Base-by-base conservation (phyloP, 257 asterid genomes). In the Rehmannia glutinosa region DNA sequence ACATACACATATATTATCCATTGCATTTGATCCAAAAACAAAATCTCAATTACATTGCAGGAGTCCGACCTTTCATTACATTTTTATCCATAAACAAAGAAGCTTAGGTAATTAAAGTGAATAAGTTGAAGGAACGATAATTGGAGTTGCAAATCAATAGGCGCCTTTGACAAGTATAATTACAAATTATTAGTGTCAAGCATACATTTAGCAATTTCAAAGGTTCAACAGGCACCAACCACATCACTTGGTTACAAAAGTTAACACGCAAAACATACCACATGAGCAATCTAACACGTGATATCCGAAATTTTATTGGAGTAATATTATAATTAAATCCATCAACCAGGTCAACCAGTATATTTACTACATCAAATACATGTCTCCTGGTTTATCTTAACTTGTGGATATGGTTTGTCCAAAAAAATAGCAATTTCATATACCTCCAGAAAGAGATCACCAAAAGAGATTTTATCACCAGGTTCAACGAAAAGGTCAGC, bases 401-500 rank as follows among this genome's bases (percentile, higher is more conserved):
- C 36, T 12, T 25, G 8, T 4, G 2, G 10, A 33, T 49, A 38
- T 15, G 1, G 33, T 63, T 7, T 8, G 3, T 9, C 46, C 7
- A 64, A 36, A 5, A n/a, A 5, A 41, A 50, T 2, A 43, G 57
- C 39, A 53, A 60, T 19, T 49, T 68, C 66, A 12, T 58, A 42
- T 86, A 94, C 97, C 99, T 94, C 97, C 58, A 94, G 83, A 70
- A 81, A 91, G 68, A 94, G 87, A 80, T 94, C 90, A 52, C 99
- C 99, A 17, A 91, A 85, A 45, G 45, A 47, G 64, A 94, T 91
- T 67, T 78, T 94, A 70, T 94, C 96, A 28, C 97, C 99, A 43
- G 80, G 83, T 63, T 85, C 96, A 70, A 91, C 87, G 20, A 83
- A 73, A 38, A 91, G 75, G 81, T 94, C 97, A 50, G 97, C 97